phyloP scores from a whole-genome alignment of 352 stramenopile genomes.

The Globisporangium nagaii region DNA sequence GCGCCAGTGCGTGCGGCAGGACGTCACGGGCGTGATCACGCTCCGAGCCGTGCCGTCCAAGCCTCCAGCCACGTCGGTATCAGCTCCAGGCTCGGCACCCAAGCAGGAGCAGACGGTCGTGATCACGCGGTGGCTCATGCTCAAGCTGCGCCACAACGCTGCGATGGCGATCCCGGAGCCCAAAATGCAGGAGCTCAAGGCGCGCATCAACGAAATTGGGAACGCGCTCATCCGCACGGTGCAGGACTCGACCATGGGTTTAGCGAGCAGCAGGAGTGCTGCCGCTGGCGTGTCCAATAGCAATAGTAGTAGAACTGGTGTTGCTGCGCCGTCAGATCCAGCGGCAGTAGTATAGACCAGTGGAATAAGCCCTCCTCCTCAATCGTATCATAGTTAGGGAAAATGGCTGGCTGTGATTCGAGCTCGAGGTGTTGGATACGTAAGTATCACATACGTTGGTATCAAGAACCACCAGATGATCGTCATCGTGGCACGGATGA shows the following conservation, averaged over 20 bases:
- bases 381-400: neutral
- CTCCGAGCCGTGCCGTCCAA: constrained; percentile 9
- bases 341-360: neutral
- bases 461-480: neutral
- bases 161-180: neutral
- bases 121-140: constrained; percentile 15
- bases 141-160: constrained; percentile 14
- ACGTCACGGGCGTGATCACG: constrained; percentile 17
- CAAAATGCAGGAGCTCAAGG: constrained; percentile 13
- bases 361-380: neutral
- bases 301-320: neutral
- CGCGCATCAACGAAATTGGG: constrained; percentile 1
- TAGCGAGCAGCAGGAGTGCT: no score
- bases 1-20: constrained; percentile 20
- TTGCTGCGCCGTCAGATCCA: neutral
- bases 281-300: no score
- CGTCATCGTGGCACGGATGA: neutral
- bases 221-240: constrained; percentile 9
- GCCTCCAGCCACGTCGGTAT: no score
- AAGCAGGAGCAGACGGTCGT: constrained; percentile 8
- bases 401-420: no score
- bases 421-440: neutral
- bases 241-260: neutral
- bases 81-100: no score
- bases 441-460: neutral